Percentiles rank a stretch among this genome's conserved stretches.
Conservation (phyloP, 371 early-diverging fungal genomes). For the Coemansia sp. region DNA sequence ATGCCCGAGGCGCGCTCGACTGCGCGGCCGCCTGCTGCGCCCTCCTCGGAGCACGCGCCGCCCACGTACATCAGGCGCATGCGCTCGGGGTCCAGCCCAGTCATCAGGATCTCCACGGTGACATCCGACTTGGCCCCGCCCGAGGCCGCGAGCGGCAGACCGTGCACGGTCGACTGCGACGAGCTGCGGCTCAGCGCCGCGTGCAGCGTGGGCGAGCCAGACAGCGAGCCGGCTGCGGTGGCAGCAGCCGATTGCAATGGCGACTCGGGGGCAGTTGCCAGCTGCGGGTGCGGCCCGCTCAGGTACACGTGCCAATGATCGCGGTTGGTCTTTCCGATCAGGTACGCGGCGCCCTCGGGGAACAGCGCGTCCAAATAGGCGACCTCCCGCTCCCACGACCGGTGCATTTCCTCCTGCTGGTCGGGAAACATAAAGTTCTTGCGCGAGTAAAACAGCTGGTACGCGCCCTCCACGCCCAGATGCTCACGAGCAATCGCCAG, state of each 20-base stretch:
- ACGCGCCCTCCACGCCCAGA: slow-evolving; percentile 55
- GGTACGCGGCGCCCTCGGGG: slow-evolving; percentile 80
- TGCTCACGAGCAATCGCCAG: slow-evolving; percentile 76
- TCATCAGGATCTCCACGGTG: slow-evolving; percentile 95
- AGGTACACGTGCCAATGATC: slow-evolving; percentile 96
- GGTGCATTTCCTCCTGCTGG: slow-evolving; percentile 83
- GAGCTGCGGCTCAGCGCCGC: slow-evolving; percentile 49
- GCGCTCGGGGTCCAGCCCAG: slow-evolving; percentile 70
- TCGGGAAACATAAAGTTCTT: slow-evolving; percentile 97
- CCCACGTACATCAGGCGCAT: slow-evolving; percentile 66
- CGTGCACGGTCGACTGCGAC: slow-evolving; percentile 52
- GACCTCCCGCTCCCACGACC: slow-evolving; percentile 89
- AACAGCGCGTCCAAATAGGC: slow-evolving; percentile 67
- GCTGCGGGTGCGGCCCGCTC: slow-evolving; percentile 28
- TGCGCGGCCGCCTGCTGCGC: slow-evolving; percentile 59
- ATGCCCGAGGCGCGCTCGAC: slow-evolving; percentile 75
- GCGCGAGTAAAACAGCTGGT: slow-evolving; percentile 90
- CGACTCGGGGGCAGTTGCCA: neutral
- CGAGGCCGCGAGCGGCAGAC: slow-evolving; percentile 1
- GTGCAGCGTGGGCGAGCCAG: slow-evolving; percentile 37
- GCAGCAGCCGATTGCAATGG: slow-evolving; percentile 25
- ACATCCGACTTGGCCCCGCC: slow-evolving; percentile 59
- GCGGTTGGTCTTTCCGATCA: slow-evolving; percentile 86
- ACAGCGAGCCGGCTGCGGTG: slow-evolving; percentile 47
- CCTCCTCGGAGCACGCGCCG: slow-evolving; percentile 45